Percentiles rank a stretch among this genome's conserved stretches.
Conservation (phyloP, 768 basidiomycete genomes). For the Auricularia sp. region DNA sequence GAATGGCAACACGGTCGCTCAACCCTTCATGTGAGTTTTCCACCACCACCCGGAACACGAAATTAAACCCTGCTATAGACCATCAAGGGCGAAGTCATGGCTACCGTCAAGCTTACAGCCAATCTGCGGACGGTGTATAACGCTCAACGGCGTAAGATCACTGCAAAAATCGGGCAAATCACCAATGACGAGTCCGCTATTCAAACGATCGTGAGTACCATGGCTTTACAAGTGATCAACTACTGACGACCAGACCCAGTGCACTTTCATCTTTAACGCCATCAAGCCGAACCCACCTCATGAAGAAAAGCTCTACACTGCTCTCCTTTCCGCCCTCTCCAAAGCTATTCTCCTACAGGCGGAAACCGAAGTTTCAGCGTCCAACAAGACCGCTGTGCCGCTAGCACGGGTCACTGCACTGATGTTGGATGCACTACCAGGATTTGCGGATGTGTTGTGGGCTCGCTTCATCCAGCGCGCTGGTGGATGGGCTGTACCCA, state of each 20-base stretch:
- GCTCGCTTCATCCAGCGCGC: slow-evolving; percentile 77
- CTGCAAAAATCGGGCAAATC: slow-evolving; percentile 78
- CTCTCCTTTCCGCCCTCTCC: slow-evolving; percentile 76
- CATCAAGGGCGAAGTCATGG: slow-evolving; percentile 57
- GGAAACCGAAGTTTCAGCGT: slow-evolving; percentile 86
- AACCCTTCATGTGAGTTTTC: slow-evolving; percentile 39
- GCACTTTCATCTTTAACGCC: slow-evolving; percentile 33
- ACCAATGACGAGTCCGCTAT: slow-evolving; percentile 61
- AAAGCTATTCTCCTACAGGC: slow-evolving; percentile 87
- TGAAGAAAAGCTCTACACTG: slow-evolving; percentile 45
- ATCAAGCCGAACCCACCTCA: slow-evolving; percentile 23
- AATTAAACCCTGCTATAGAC: slow-evolving; percentile 23
- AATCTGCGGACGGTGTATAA: slow-evolving; percentile 51
- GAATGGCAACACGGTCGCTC: slow-evolving; percentile 56
- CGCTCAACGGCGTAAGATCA: slow-evolving; percentile 63
- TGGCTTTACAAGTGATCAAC: slow-evolving; percentile 9
- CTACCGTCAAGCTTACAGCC: slow-evolving; percentile 48
- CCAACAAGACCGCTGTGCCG: slow-evolving; percentile 74
- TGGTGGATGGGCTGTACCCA: slow-evolving; percentile 80
- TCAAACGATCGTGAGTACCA: slow-evolving; percentile 46
- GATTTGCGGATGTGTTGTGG: slow-evolving; percentile 69
- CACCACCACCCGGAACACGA: background rate
- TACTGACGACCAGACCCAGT: slow-evolving; percentile 20
- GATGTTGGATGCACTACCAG: slow-evolving; percentile 43
- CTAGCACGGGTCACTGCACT: slow-evolving; percentile 68